Conservation (phyloP, 371 early-diverging fungal species). For the Mortierella sp. region DNA sequence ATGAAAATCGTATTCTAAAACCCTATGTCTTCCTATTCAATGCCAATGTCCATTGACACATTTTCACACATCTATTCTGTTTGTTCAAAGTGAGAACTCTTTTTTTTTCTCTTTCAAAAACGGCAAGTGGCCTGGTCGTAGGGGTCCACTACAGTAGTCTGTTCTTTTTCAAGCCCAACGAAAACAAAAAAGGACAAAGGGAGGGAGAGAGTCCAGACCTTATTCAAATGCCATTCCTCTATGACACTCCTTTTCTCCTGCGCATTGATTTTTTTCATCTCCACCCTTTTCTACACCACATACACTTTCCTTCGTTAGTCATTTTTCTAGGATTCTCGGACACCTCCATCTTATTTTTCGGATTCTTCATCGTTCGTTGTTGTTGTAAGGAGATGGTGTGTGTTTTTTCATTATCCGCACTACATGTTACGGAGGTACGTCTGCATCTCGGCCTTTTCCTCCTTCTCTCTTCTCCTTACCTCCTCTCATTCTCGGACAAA, state of each 20-base stretch:
- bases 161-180: not conserved
- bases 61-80: not conserved
- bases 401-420: constrained; percentile 1
- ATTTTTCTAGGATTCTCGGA: not conserved
- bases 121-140: not conserved
- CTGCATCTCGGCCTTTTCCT: not conserved
- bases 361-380: not conserved
- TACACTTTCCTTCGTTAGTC: not conserved
- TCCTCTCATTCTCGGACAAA: not conserved
- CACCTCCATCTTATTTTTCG: not conserved
- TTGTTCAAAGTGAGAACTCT: too few species aligned
- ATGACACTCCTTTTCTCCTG: not conserved
- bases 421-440: constrained; percentile 7
- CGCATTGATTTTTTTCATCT: not conserved
- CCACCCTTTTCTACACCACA: not conserved
- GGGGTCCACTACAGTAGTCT: not conserved
- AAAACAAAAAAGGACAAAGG: not conserved
- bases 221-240: not conserved
- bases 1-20: not conserved
- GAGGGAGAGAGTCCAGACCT: not conserved
- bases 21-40: constrained; percentile 7
- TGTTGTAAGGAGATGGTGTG: not conserved
- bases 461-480: not conserved
- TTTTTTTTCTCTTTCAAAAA: not conserved
- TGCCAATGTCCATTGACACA: not conserved